Conservation (phyloP, 768 basidiomycete genomes). For the Russula lepida region DNA sequence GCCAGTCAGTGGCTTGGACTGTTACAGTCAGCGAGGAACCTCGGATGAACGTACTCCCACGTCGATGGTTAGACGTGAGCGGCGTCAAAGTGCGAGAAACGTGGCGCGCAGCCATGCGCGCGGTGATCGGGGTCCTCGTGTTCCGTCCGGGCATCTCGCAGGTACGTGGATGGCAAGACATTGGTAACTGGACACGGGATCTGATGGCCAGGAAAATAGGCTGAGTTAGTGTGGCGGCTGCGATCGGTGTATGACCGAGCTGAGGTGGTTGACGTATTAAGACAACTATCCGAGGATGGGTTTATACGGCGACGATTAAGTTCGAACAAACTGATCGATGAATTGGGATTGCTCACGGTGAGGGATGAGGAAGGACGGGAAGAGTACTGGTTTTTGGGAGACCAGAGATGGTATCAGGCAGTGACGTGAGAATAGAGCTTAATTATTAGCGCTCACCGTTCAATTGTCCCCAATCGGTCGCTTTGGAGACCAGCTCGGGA, state of each 20-base stretch:
- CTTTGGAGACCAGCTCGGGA: not conserved
- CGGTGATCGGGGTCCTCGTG: slow-evolving; percentile 56
- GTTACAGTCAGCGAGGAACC: slow-evolving; percentile 43
- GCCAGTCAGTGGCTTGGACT: slow-evolving; percentile 46
- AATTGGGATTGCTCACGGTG: slow-evolving; percentile 27
- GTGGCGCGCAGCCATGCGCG: slow-evolving; percentile 66
- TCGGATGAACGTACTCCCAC: slow-evolving; percentile 45
- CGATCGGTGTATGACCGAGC: slow-evolving; percentile 66
- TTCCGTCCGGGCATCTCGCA: slow-evolving; percentile 69
- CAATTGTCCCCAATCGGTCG: not conserved
- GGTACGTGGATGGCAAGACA: slow-evolving; percentile 34
- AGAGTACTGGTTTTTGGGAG: slow-evolving; percentile 51
- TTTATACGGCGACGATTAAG: slow-evolving; percentile 34
- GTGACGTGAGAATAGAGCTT: no score
- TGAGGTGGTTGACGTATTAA: slow-evolving; percentile 58
- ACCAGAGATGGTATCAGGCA: slow-evolving; percentile 58
- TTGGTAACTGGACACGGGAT: not conserved
- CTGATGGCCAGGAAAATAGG: slow-evolving; percentile 31
- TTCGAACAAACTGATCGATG: slow-evolving; percentile 17
- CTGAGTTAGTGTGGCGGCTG: slow-evolving; percentile 64
- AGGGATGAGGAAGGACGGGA: slow-evolving; percentile 45
- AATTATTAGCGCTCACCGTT: not conserved
- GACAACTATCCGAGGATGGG: slow-evolving; percentile 45
- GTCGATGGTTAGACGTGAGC: slow-evolving; percentile 71
- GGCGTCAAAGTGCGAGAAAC: slow-evolving; percentile 50